phyloP scores from a whole-genome alignment of 2,329 filamentous ascomycete genomes.

The Aspergillus floridensis region DNA sequence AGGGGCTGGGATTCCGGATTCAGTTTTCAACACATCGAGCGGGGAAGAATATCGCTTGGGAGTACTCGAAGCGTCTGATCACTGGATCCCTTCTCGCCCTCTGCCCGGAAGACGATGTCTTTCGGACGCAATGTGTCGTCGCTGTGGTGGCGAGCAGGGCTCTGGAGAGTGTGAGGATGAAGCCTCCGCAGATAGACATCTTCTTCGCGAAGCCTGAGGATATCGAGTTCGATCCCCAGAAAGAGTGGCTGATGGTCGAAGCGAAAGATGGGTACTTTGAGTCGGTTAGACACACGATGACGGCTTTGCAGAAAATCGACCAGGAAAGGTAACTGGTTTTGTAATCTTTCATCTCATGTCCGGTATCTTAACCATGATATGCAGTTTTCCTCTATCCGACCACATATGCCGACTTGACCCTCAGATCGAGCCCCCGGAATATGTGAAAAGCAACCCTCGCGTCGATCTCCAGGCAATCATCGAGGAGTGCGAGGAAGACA shows the following conservation, averaged over 20 bases:
- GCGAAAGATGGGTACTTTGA: slow-evolving; percentile 73
- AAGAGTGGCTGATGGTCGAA: slow-evolving; percentile 77
- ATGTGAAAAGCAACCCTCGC: slow-evolving; percentile 51
- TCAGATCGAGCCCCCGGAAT: slow-evolving; percentile 50
- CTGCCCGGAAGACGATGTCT: slow-evolving; percentile 56
- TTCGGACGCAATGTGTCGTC: slow-evolving; percentile 63
- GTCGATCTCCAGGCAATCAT: slow-evolving; percentile 52
- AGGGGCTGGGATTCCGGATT: slow-evolving; percentile 65
- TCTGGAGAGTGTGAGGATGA: slow-evolving; percentile 59
- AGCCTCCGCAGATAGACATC: slow-evolving; percentile 71
- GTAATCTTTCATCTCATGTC: neutral
- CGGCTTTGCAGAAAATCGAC: slow-evolving; percentile 66
- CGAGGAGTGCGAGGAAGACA: slow-evolving; percentile 30
- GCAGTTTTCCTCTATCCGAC: slow-evolving; percentile 46
- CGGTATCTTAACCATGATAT: slow-evolving; percentile 7
- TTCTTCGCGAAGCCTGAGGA: slow-evolving; percentile 64
- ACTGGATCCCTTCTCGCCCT: slow-evolving; percentile 56
- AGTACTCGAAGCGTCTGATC: slow-evolving; percentile 58
- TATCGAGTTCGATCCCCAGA: slow-evolving; percentile 64
- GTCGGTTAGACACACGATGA: slow-evolving; percentile 68
- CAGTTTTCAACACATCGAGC: slow-evolving; percentile 68
- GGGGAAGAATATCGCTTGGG: slow-evolving; percentile 66
- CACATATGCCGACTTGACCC: slow-evolving; percentile 41
- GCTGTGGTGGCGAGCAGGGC: slow-evolving; percentile 71
- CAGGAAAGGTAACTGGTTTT: slow-evolving; percentile 47